Evolutionary conservation across 2,329 filamentous ascomycete species (phyloP).

Genomic region (Fusarium mangiferae): DNA sequence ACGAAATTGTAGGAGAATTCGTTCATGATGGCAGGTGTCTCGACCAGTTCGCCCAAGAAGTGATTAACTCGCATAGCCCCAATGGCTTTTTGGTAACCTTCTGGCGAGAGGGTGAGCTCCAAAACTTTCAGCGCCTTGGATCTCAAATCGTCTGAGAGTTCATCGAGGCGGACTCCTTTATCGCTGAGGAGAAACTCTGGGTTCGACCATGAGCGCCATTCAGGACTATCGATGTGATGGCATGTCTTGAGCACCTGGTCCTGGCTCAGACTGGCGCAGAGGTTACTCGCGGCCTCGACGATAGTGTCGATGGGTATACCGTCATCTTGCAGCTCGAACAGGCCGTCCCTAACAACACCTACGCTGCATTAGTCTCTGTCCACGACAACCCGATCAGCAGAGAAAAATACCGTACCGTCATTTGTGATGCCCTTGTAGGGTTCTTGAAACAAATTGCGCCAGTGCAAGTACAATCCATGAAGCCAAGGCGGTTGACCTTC

Average conservation of each 20-base stretch:
- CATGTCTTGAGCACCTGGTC: not conserved
- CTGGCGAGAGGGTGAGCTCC: constrained; percentile 68
- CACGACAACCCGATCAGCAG: fast-evolving
- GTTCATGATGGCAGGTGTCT: constrained; percentile 73
- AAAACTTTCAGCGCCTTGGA: not conserved
- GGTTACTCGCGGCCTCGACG: constrained; percentile 57
- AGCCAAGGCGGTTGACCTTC: constrained; percentile 73
- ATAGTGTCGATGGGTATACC: constrained; percentile 68
- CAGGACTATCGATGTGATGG: constrained; percentile 73
- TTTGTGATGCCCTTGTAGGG: constrained; percentile 77
- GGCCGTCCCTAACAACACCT: constrained; percentile 53
- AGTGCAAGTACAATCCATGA: constrained; percentile 68
- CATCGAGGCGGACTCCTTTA: constrained; percentile 77
- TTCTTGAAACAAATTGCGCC: constrained; percentile 68
- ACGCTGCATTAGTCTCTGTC: fast-evolving
- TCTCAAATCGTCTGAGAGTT: constrained; percentile 47
- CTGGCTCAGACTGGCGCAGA: not conserved
- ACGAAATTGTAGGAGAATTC: constrained; percentile 81
- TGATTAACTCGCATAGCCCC: constrained; percentile 79
- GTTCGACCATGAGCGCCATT: constrained; percentile 78
- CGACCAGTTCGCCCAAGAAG: constrained; percentile 76
- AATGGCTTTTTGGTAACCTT: constrained; percentile 77
- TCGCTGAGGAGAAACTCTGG: constrained; percentile 77
- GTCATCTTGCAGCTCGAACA: constrained; percentile 72
- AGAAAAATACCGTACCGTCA: constrained; percentile 62